phyloP scores from a whole-genome alignment of 2,329 filamentous ascomycete species.

The Pseudogymnoascus sp. region DNA sequence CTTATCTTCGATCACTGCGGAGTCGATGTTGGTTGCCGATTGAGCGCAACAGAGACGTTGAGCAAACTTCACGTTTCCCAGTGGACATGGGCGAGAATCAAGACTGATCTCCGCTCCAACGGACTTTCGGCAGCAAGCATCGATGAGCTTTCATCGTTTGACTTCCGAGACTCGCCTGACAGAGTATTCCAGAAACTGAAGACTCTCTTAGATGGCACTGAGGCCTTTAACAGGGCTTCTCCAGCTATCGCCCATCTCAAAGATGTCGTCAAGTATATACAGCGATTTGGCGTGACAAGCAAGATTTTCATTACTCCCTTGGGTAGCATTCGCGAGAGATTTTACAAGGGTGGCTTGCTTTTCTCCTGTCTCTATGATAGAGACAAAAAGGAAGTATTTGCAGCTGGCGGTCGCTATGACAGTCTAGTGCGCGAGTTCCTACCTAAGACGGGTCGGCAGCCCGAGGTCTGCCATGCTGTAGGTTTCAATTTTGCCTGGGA shows the following conservation, averaged over 20 bases:
- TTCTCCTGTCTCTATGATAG: slow-evolving; percentile 88
- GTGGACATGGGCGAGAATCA: slow-evolving; percentile 78
- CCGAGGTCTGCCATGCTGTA: slow-evolving; percentile 68
- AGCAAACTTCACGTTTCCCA: slow-evolving; percentile 80
- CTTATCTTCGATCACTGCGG: slow-evolving; percentile 86
- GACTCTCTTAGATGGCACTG: slow-evolving; percentile 50
- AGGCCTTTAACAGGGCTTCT: slow-evolving; percentile 65
- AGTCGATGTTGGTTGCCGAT: slow-evolving; percentile 59
- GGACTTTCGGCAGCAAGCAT: slow-evolving; percentile 82
- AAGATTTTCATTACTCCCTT: slow-evolving; percentile 81
- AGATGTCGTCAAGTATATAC: slow-evolving; percentile 67
- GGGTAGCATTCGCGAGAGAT: slow-evolving; percentile 81
- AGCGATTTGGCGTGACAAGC: slow-evolving; percentile 62
- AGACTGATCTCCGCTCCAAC: slow-evolving; percentile 57
- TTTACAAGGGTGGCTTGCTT: slow-evolving; percentile 76
- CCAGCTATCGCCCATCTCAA: slow-evolving; percentile 72
- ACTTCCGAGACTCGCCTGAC: slow-evolving; percentile 63
- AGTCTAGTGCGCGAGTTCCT: slow-evolving; percentile 76
- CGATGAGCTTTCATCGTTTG: slow-evolving; percentile 82
- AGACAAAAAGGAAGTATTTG: slow-evolving; percentile 77
- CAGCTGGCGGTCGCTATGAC: slow-evolving; percentile 90
- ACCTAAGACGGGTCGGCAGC: slow-evolving; percentile 54
- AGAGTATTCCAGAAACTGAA: slow-evolving; percentile 50
- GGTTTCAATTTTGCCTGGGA: slow-evolving; percentile 91
- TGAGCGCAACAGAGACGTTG: slow-evolving; percentile 69